Evolutionary conservation across 2,329 filamentous ascomycete species (phyloP), one percentile per base, ranked within the genome.

Genomic region (Alternaria longipes): DNA sequence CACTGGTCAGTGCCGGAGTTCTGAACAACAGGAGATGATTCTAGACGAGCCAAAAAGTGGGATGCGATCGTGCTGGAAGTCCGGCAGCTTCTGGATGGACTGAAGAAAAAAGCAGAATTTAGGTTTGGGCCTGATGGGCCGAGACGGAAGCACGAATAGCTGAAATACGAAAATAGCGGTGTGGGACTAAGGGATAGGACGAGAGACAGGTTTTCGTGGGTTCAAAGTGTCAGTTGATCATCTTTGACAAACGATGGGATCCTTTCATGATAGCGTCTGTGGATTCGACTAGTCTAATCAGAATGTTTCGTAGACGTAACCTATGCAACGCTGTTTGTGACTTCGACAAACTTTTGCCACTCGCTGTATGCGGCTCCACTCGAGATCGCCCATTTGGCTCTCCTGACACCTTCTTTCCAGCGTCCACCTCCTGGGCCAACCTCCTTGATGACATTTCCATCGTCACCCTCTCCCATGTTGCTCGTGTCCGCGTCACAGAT

Each of bases 391-490:
- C 92, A 96, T 71, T 90, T 88, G 16, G 95, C 95, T 75, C 93
- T 86, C 70, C 94, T 85, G 14, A 97, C 87, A 54, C 94, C 95
- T 76, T 97, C 94, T 82, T 97, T 99, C 95, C 95, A 99, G 73
- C 94, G 86, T 59, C 92, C 88, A 14, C 92, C 92, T 11, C 91
- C 94, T 5, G 94, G 94, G 0, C 95, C 94, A 49, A 90, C 84
- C 77, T 98, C 94, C 16, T 82, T 87, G 64, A 97, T 86, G 47
- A 97, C 92, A 42, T 89, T 84, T 0, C 92, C 92, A 71, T 94
- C 91, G 71, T 97, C 92, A 1, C 90, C 91, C 47, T 85, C 81
- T 0, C 92, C 92, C 91, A 96, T 92, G 74, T 87, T 82, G 75
- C 91, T 96, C 30, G 84, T 85, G 59, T 97, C 91, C 0, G 90